Base-by-base conservation (phyloP, 2,329 filamentous ascomycete genomes). In the Aspergillus spinulosporus region DNA sequence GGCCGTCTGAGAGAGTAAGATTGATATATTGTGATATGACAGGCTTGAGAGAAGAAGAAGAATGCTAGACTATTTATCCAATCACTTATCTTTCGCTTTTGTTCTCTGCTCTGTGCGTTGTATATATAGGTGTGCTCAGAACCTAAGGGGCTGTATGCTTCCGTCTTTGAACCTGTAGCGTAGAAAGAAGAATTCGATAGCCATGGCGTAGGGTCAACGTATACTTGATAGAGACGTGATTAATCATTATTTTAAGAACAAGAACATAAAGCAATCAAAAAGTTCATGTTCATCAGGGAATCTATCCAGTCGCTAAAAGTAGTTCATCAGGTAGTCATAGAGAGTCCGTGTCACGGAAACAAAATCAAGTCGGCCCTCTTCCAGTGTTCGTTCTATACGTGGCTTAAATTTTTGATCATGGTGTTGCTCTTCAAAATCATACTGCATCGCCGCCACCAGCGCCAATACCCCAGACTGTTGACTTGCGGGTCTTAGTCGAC, bases 231-330 rank as follows among this genome's bases (percentile, higher is more conserved):
- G 26, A 28, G 26, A 28, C 4, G 26, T 28, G 26, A 28, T 28
- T 3, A 4, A 28, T 28, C 26, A 28, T 28, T n/a, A n/a, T n/a
- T n/a, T n/a, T n/a, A n/a, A 40, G n/a, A 40, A 32, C 29, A 46
- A 7, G 26, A 46, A 14, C 44, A 8, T 3, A 32, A 42, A 45
- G 39, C 39, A 28, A 40, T 44, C 48, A 43, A 34, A 57, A 34
- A 54, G 49, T 15, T 59, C 64, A 64, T 69, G 61, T 65, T 62
- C 61, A 59, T 63, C 52, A 60, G 47, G 52, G 56, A 68, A 66
- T 67, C 63, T 67, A 67, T 67, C 63, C 64, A 69, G 66, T 66
- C 67, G 69, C 69, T 72, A 71, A 57, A 52, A 53, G 69, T 66
- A 68, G 65, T 65, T 64, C 64, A 57, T 68, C 61, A 64, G 64